phyloP scores from a whole-genome alignment of 257 asterid species.

The Przewalskia tangutica region DNA sequence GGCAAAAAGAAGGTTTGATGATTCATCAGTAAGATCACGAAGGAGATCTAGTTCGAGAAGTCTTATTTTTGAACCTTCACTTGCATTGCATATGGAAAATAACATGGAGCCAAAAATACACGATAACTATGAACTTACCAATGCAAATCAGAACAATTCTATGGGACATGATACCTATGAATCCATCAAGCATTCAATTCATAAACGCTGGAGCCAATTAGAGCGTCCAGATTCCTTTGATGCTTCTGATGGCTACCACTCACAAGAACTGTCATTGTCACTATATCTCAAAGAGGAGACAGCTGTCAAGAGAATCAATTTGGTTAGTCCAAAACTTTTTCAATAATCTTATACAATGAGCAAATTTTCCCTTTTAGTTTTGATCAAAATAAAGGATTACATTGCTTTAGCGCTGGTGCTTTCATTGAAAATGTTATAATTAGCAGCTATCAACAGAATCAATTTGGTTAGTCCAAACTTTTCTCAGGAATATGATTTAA shows the following conservation, averaged over 20 bases:
- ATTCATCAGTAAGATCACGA: conserved; percentile 52
- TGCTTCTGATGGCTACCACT: conserved; percentile 64
- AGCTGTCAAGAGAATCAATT: conserved; percentile 44
- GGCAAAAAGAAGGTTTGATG: conserved; percentile 60
- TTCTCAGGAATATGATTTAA: too few relatives aligned
- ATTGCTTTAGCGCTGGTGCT: not conserved
- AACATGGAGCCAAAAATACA: conserved; percentile 39
- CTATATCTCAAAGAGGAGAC: conserved; percentile 52
- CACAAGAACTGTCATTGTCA: conserved; percentile 68
- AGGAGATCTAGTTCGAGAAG: conserved; percentile 84
- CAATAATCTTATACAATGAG: not conserved
- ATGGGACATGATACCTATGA: conserved; percentile 40
- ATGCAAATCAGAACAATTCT: conserved; percentile 16
- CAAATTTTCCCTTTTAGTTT: not conserved
- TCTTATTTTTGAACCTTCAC: conserved; percentile 54
- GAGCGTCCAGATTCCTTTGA: conserved; percentile 71
- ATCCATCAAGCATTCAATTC: conserved; percentile 28
- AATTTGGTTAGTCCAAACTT: too few relatives aligned
- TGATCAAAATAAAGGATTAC: not conserved
- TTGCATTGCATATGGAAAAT: conserved; percentile 35
- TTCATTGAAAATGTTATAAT: too few relatives aligned
- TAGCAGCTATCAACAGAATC: too few relatives aligned
- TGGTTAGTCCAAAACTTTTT: conserved; percentile 33
- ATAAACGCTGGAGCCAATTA: conserved; percentile 62
- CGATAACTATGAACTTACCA: conserved; percentile 34